These are phyloP conservation scores for Syzygium aromaticum DNA, from an alignment of 345 rosid species.

Conservation along the genomic window DNA sequence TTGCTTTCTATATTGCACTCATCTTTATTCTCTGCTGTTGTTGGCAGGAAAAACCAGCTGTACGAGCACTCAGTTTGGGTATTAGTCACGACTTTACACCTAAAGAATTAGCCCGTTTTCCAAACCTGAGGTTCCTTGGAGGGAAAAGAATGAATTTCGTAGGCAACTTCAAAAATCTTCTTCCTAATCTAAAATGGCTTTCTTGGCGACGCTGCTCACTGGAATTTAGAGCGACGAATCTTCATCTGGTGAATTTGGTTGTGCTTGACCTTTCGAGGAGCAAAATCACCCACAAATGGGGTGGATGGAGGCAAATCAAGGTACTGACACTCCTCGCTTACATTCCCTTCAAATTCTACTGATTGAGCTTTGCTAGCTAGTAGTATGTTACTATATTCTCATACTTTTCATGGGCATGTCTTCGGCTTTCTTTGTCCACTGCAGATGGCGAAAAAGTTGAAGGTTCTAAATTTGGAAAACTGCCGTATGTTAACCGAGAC, in stretches of 20 bases:
- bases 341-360: not conserved
- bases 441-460: not conserved
- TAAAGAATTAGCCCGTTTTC: not conserved
- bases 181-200: not conserved
- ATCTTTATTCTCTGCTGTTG: not conserved
- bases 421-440: not conserved
- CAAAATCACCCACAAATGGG: not conserved
- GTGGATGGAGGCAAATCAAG: not conserved
- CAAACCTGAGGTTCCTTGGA: not conserved
- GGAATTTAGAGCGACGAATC: accelerated
- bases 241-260: accelerated
- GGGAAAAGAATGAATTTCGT: not conserved
- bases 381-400: not conserved
- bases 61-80: not conserved
- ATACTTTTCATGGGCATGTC: not conserved
- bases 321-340: not conserved
- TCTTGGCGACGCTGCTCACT: accelerated
- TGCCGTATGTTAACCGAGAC: accelerated
- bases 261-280: not conserved
- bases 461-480: too few species aligned
- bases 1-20: not conserved
- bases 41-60: not conserved
- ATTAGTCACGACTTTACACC: not conserved
- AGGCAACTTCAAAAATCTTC: not conserved
- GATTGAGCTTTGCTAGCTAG: not conserved